phyloP scores from a whole-genome alignment of 495 filamentous ascomycete species.

The Xylaria grammica region DNA sequence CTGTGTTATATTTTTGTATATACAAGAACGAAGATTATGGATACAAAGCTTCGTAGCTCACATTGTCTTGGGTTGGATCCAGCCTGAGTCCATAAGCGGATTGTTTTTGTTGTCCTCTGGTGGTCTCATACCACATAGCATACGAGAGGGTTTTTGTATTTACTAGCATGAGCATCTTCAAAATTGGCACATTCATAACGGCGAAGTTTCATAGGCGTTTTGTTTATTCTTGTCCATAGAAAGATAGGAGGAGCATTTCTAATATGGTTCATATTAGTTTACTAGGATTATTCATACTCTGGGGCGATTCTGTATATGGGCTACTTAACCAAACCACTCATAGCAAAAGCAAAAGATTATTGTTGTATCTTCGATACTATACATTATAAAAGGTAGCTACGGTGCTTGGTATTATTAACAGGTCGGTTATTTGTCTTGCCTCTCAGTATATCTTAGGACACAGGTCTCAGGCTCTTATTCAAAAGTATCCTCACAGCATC shows the following conservation, averaged over 20 bases:
- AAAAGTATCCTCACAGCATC: no score
- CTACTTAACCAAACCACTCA: neutral
- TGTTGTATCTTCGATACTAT: neutral
- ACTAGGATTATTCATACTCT: neutral
- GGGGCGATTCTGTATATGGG: slow-evolving; percentile 1
- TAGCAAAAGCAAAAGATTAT: neutral
- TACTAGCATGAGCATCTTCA: neutral
- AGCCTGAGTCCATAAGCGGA: neutral
- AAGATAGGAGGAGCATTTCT: neutral
- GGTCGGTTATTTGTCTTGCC: no score
- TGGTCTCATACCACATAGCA: neutral
- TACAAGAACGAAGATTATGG: slow-evolving; percentile 4
- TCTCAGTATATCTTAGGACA: no score
- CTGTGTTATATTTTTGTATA: slow-evolving; percentile 7
- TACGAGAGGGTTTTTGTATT: neutral
- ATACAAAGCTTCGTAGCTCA: neutral
- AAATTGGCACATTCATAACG: neutral
- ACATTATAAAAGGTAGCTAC: neutral
- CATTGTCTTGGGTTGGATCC: neutral
- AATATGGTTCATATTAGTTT: slow-evolving; percentile 1
- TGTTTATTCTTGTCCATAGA: neutral
- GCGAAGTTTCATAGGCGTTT: slow-evolving; percentile 17
- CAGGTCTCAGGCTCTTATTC: no score
- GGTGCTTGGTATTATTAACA: no score
- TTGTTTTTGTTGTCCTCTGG: neutral